Percentiles rank a stretch among this genome's conserved stretches.
Evolutionary conservation across 305 asterid species (phyloP).

Genomic region (Fraxinus platypoda): DNA sequence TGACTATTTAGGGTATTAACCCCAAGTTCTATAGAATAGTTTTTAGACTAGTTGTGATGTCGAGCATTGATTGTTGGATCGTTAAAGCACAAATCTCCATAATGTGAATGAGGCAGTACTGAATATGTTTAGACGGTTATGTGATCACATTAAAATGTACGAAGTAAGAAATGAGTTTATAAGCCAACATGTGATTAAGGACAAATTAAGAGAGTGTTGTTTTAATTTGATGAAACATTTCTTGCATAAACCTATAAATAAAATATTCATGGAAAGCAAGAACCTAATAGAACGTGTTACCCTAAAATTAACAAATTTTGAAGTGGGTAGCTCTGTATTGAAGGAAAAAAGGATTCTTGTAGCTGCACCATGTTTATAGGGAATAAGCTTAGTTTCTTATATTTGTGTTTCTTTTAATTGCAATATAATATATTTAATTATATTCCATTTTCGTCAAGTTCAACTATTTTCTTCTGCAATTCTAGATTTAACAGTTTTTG

Average conservation of each 20-base stretch:
- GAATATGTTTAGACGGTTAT: background rate
- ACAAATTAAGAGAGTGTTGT: background rate
- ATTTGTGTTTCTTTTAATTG: background rate
- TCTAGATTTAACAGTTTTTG: slow-evolving; percentile 6
- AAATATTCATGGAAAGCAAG: background rate
- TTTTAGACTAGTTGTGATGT: background rate
- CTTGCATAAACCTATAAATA: background rate
- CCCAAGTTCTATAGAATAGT: no score
- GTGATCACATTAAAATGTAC: background rate
- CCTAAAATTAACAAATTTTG: background rate
- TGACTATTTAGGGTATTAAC: no score
- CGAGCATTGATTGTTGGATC: background rate
- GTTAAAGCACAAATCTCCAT: background rate
- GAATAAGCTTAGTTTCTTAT: background rate
- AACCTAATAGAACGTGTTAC: background rate
- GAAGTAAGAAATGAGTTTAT: background rate
- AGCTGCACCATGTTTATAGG: background rate
- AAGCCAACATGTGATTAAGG: background rate
- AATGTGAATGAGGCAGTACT: background rate
- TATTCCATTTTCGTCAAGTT: background rate
- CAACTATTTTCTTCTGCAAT: background rate
- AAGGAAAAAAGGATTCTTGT: background rate
- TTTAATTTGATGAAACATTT: background rate
- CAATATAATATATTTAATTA: background rate
- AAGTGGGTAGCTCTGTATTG: background rate